phyloP scores from a whole-genome alignment of 2,329 filamentous ascomycete genomes.

The Calonectria multiphialidica region DNA sequence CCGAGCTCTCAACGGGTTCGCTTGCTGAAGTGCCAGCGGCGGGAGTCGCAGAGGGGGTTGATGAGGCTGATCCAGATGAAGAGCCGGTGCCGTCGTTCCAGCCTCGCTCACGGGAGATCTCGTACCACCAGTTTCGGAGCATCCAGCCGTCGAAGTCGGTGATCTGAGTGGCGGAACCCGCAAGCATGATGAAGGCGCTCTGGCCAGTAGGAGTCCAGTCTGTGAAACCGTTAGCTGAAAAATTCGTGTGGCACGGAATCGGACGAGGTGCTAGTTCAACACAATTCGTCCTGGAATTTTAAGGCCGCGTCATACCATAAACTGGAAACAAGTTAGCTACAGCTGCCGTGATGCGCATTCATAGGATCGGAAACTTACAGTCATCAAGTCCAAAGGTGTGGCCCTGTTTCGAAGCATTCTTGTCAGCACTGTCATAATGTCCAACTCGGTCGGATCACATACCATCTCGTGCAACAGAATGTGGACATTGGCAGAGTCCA shows the following conservation, averaged over 20 bases:
- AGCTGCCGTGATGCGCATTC: too few relatives aligned
- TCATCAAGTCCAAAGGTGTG: conserved; percentile 58
- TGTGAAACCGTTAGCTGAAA: conserved; percentile 34
- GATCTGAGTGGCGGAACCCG: conserved; percentile 54
- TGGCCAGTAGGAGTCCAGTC: conserved; percentile 58
- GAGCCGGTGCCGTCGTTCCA: conserved; percentile 27
- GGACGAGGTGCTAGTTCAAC: not conserved
- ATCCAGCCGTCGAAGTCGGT: conserved; percentile 64
- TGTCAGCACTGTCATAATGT: not conserved
- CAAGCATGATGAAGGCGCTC: conserved; percentile 59
- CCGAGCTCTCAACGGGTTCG: not conserved
- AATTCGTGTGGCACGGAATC: not conserved
- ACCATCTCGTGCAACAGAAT: conserved; percentile 59
- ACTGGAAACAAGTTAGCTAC: conserved; percentile 24
- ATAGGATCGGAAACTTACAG: conserved; percentile 30
- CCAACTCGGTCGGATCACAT: not conserved
- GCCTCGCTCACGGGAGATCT: conserved; percentile 43
- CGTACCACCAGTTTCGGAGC: conserved; percentile 59
- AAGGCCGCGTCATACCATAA: conserved; percentile 24
- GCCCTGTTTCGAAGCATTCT: conserved; percentile 30
- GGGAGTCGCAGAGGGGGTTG: not conserved
- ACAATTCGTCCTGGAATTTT: not conserved
- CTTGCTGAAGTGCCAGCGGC: not conserved
- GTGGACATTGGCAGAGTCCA: conserved; percentile 54
- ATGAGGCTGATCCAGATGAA: not conserved